phyloP scores from a whole-genome alignment of 345 rosid genomes.

The Eucalyptus coolabah region DNA sequence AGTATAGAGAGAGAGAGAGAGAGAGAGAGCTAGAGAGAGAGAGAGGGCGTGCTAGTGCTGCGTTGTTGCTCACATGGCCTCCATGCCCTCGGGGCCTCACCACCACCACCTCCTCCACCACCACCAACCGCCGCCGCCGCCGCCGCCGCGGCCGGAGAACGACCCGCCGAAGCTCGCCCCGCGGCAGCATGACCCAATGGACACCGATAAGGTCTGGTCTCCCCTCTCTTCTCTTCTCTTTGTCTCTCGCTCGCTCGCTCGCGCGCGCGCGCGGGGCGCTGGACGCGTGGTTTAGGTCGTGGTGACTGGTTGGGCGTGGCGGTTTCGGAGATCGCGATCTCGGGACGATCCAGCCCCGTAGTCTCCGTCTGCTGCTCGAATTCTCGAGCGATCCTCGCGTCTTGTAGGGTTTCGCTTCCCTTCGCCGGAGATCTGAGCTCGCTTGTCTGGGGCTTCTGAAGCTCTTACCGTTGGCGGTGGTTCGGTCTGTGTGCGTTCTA shows the following conservation, averaged over 20 bases:
- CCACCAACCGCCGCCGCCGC: background rate
- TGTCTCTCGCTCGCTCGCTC: background rate
- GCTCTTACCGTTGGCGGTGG: background rate
- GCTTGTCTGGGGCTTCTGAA: background rate
- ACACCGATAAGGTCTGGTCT: constrained; percentile 31
- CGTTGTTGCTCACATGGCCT: background rate
- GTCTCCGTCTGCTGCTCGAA: background rate
- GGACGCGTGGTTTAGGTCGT: background rate
- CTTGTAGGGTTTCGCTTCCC: background rate
- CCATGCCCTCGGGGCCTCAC: background rate
- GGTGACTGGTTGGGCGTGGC: background rate
- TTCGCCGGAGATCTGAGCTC: background rate
- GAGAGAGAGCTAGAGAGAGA: background rate
- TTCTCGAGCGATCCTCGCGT: background rate
- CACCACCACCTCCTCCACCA: background rate
- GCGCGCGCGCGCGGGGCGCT: background rate
- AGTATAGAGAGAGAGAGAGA: background rate
- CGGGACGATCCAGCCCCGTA: background rate
- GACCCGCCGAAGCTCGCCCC: background rate
- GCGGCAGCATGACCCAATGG: constrained; percentile 2
- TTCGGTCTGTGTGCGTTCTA: background rate
- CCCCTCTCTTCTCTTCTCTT: background rate
- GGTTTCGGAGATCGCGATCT: background rate
- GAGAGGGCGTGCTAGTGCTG: background rate
- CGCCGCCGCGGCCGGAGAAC: background rate